Evolutionary conservation across 805 yeast genomes (phyloP), one percentile per base, ranked within the genome.

Genomic region (Priceomyces fermenticarens): DNA sequence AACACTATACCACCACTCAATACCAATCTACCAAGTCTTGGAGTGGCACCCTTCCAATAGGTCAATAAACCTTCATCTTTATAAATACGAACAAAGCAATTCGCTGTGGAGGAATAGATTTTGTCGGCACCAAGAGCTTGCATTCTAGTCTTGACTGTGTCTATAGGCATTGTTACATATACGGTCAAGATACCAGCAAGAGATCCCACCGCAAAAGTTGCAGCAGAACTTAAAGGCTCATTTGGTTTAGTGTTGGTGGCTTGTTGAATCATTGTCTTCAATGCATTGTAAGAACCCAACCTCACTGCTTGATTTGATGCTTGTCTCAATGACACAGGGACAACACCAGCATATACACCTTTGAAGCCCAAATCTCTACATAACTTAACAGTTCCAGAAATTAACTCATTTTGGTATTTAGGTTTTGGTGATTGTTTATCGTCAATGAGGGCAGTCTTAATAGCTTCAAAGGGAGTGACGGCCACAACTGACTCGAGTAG

Each of bases 31-130:
- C 98, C 98, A 46, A 91, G 71, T 58, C 99, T 77, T 35, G 99
- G 98, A 2, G 98, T 93, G 28, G 98, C 96, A 46, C 99, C 99
- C 65, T 88, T 88, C 99, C 99, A 91, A 67, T 89, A 88, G 4
- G 97, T 85, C 56, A 78, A 68, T 48, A 90, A 67, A 8, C 99
- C 99, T 66, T 91, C 99, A 40, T 91, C 84, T 56, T 70, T 83
- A 62, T 85, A 84, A 38, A 93, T 82, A 47, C 77, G 81, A 13
- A 67, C 77, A 53, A 95, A 90, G 64, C 98, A 91, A 65, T 91
- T 78, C 31, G 84, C 14, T 0, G 97, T 90, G 35, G 89, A 79
- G 1, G 76, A 60, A 65, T 91, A 93, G 55, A 75, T 64, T 52
- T 75, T 73, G 38, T 75, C 75, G 6, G 96, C 86, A 28, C 87